Evolutionary conservation across 1,284 basidiomycete genomes (phyloP).

Genomic region (Peniophora sp.): DNA sequence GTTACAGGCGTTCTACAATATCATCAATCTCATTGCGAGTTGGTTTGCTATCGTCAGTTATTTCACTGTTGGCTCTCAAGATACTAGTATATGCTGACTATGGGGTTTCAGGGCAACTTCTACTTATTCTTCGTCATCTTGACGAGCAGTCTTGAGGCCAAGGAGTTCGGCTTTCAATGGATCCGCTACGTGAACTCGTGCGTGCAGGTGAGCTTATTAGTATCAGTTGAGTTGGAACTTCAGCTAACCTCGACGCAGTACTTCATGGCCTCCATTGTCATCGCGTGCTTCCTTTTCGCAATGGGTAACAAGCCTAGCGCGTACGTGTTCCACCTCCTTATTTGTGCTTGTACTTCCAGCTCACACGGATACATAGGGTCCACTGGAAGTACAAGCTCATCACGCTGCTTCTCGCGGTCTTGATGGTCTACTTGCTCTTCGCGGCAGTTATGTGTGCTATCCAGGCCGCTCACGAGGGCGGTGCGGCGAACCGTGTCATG

Average conservation of each 20-base stretch:
- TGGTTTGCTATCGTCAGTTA: constrained; percentile 85
- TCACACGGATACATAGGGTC: constrained; percentile 37
- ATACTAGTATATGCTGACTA: neutral
- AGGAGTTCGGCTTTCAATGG: constrained; percentile 58
- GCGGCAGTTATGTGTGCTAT: constrained; percentile 73
- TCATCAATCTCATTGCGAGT: constrained; percentile 82
- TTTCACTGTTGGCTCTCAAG: neutral
- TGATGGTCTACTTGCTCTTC: constrained; percentile 79
- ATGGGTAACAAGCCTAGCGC: constrained; percentile 93
- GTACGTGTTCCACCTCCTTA: neutral
- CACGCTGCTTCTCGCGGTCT: constrained; percentile 66
- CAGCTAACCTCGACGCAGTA: constrained; percentile 48
- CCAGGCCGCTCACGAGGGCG: constrained; percentile 57
- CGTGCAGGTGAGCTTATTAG: constrained; percentile 52
- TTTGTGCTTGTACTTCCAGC: no score
- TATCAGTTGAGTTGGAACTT: neutral
- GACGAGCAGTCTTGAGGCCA: constrained; percentile 80
- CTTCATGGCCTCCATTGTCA: constrained; percentile 57
- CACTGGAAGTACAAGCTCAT: constrained; percentile 83
- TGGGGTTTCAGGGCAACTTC: constrained; percentile 67
- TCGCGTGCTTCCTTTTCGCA: constrained; percentile 70
- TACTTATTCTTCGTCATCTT: constrained; percentile 96
- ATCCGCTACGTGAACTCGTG: constrained; percentile 78
- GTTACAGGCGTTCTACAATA: constrained; percentile 82
- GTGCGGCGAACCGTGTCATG: constrained; percentile 66